Conservation (phyloP, 2,329 filamentous ascomycete species). For the Pestalotiopsis sp. region DNA sequence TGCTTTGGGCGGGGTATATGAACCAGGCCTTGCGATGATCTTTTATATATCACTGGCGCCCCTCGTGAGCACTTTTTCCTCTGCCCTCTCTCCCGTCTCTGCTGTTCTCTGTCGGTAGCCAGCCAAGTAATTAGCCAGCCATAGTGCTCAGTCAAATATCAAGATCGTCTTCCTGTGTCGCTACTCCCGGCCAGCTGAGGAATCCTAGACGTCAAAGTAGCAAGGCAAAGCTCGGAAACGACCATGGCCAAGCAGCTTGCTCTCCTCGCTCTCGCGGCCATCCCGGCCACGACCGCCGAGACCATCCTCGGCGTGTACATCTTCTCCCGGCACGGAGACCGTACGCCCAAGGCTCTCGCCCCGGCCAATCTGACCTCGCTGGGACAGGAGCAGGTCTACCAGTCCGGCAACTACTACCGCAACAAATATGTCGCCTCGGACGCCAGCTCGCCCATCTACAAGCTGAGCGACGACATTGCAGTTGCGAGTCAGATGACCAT, state of each 20-base stretch:
- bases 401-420: slow-evolving; percentile 75
- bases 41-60: neutral
- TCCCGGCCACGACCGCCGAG: slow-evolving; percentile 51
- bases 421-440: slow-evolving; percentile 69
- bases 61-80: neutral
- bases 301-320: slow-evolving; percentile 81
- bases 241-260: slow-evolving; percentile 40
- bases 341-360: slow-evolving; percentile 74
- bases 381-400: slow-evolving; percentile 75
- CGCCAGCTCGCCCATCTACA: slow-evolving; percentile 62
- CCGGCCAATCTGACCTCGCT: slow-evolving; percentile 76
- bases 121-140: too few relatives aligned
- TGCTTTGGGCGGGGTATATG: neutral
- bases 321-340: slow-evolving; percentile 88
- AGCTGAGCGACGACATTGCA: slow-evolving; percentile 67
- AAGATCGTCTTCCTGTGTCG: neutral
- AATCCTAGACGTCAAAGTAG: neutral
- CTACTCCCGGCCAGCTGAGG: neutral
- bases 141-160: too few relatives aligned
- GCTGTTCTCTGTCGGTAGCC: neutral
- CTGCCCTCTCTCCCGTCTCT: neutral
- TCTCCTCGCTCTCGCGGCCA: slow-evolving; percentile 40
- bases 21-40: neutral
- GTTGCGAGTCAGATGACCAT: slow-evolving; percentile 71
- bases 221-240: neutral